Evolutionary conservation across 2,329 filamentous ascomycete genomes (phyloP), one percentile per base, ranked within the genome.

Genomic region (Aspergillus sergii): DNA sequence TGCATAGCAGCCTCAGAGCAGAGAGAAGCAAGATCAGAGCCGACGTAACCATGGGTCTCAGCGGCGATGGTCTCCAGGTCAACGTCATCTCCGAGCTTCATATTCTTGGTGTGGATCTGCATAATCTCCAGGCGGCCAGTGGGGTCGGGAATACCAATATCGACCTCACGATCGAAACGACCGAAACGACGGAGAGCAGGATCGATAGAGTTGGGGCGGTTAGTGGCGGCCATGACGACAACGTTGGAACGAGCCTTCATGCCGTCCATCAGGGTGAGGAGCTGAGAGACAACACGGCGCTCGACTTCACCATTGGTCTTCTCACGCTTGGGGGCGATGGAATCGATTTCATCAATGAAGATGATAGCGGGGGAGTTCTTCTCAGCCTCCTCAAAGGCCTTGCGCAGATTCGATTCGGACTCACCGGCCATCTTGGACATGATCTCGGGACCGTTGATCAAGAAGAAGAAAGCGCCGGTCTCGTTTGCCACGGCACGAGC

Each of bases 381-480:
- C 85, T 98, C 94, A 50, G 95, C 95, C 84, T 98, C 95, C 80
- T 98, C 95, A 74, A 99, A 99, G n/a, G 95, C 95, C 84, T 98
- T 98, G 74, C 95, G 91, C 71, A 99, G 82, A 80, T 98, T 98
- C 64, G 94, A 98, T 81, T 98, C 95, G 64, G 95, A 98, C 82
- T 99, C 95, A 88, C 95, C 95, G 64, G 95, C 95, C 95, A 98
- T 98, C 88, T 98, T 98, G 64, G 94, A 97, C 95, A 99, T 98
- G 84, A 99, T 98, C 80, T 98, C 95, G 58, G 95, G 95, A 69
- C 95, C 94, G 82, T 98, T 98, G 88, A 99, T 98, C 68, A 98
- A 83, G 89, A 99, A 98, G 85, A 99, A 99, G 85, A 98, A 98
- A 56, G 94, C 94, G 74, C 95, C 95, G 39, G 95, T 98, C 86